Percentiles rank a stretch among this genome's conserved stretches.
phyloP scores from a whole-genome alignment of 768 basidiomycete species.

The Termitomyces sp. region DNA sequence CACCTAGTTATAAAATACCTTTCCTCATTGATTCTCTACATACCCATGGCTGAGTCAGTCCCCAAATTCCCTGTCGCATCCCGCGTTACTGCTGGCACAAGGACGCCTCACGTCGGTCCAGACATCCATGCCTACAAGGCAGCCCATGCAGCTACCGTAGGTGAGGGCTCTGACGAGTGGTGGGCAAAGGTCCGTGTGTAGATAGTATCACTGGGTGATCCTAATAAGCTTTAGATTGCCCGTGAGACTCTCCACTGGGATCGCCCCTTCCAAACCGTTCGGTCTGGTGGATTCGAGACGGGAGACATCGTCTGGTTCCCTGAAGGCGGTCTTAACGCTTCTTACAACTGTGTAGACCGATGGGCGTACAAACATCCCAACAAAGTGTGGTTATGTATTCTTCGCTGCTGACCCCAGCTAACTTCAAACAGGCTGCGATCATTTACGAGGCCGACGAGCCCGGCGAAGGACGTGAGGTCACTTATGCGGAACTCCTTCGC shows the following conservation, averaged over 20 bases:
- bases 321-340: slow-evolving; percentile 87
- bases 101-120: slow-evolving; percentile 78
- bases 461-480: slow-evolving; percentile 68
- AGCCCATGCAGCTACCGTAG: slow-evolving; percentile 70
- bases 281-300: slow-evolving; percentile 75
- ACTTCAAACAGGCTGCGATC: slow-evolving; percentile 69
- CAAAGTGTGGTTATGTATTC: slow-evolving; percentile 40
- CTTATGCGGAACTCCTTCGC: slow-evolving; percentile 82
- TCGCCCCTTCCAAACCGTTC: slow-evolving; percentile 83
- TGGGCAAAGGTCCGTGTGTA: slow-evolving; percentile 68
- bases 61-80: slow-evolving; percentile 71
- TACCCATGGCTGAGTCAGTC: slow-evolving; percentile 11
- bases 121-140: slow-evolving; percentile 69
- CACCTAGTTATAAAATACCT: slow-evolving; percentile 4
- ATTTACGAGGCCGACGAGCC: slow-evolving; percentile 99
- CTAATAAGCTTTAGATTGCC: slow-evolving; percentile 47
- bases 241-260: slow-evolving; percentile 82
- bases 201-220: not conserved
- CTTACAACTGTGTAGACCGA: slow-evolving; percentile 97
- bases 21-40: not conserved
- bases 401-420: not conserved
- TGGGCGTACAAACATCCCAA: slow-evolving; percentile 91
- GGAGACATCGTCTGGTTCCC: slow-evolving; percentile 97
- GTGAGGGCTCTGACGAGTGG: slow-evolving; percentile 77
- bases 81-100: slow-evolving; percentile 58